Evolutionary conservation across 2,329 filamentous ascomycete genomes (phyloP).

Genomic region (Emergomyces africanus): DNA sequence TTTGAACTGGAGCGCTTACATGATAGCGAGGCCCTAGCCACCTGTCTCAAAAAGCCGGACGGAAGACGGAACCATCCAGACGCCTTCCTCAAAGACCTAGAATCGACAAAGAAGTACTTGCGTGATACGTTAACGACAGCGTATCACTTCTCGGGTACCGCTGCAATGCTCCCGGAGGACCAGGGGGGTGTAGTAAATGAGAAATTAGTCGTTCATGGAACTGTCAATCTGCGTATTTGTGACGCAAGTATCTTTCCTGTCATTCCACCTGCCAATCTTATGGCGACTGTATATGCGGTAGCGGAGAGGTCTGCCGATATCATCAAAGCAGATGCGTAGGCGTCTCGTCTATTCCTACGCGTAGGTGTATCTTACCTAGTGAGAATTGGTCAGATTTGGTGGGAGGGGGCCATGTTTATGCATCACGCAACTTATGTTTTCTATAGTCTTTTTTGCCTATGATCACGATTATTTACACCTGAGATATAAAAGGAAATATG

Average conservation of each 20-base stretch:
- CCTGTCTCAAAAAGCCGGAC: not conserved
- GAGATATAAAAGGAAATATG: not conserved
- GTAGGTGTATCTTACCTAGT: not conserved
- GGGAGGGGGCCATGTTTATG: too few relatives aligned
- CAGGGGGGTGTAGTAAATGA: slow-evolving; percentile 23
- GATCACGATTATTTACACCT: not conserved
- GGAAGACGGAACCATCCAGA: not conserved
- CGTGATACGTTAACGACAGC: slow-evolving; percentile 15
- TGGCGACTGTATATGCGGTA: slow-evolving; percentile 19
- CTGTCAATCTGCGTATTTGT: slow-evolving; percentile 20
- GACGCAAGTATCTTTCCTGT: slow-evolving; percentile 22
- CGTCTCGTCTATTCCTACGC: not conserved
- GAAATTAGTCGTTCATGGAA: slow-evolving; percentile 21
- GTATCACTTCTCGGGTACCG: slow-evolving; percentile 20
- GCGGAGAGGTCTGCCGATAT: slow-evolving; percentile 20
- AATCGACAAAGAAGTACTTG: not conserved
- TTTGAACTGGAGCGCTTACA: slow-evolving; percentile 14
- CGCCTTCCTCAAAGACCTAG: not conserved
- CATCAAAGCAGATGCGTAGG: slow-evolving; percentile 15
- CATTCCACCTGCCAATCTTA: slow-evolving; percentile 17
- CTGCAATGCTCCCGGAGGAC: slow-evolving; percentile 21
- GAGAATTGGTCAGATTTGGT: too few relatives aligned
- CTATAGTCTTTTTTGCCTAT: not conserved
- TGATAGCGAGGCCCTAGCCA: slow-evolving; percentile 6
- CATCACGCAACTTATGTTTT: not conserved